These are phyloP conservation scores for Helicostylum pulchrum DNA, from an alignment of 192 early-diverging fungal species.

Conservation along the genomic window DNA sequence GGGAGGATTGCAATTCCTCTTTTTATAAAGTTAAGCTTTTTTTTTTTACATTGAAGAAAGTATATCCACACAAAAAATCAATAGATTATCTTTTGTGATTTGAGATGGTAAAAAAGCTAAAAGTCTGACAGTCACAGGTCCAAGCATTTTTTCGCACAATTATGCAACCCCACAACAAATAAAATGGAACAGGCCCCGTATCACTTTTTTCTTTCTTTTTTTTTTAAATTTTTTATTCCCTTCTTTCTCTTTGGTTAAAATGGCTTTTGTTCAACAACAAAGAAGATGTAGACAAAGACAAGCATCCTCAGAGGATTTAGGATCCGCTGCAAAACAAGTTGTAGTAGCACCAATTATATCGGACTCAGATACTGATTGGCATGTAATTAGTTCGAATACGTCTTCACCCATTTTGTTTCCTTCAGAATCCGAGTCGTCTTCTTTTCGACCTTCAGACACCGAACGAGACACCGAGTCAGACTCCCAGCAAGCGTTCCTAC, in stretches of 20 bases:
- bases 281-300: conserved; percentile 10
- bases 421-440: conserved; percentile 32
- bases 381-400: conserved; percentile 23
- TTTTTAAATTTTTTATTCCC: too few species aligned
- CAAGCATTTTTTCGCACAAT: too few species aligned
- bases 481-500: conserved; percentile 9
- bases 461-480: conserved; percentile 31
- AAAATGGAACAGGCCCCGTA: too few species aligned
- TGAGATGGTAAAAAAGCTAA: not conserved
- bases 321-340: not conserved
- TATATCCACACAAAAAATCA: too few species aligned
- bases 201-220: conserved; percentile 10
- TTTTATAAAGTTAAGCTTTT: not conserved
- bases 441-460: conserved; percentile 24
- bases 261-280: conserved; percentile 37
- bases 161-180: too few species aligned
- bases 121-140: too few species aligned
- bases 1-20: not conserved
- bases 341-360: not conserved
- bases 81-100: not conserved
- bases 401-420: conserved; percentile 17
- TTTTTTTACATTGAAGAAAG: not conserved
- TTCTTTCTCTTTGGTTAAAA: conserved; percentile 9
- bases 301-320: not conserved
- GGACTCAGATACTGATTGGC: conserved; percentile 35